Base-by-base conservation (phyloP, 768 basidiomycete genomes). In the Tulasnella sp. region DNA sequence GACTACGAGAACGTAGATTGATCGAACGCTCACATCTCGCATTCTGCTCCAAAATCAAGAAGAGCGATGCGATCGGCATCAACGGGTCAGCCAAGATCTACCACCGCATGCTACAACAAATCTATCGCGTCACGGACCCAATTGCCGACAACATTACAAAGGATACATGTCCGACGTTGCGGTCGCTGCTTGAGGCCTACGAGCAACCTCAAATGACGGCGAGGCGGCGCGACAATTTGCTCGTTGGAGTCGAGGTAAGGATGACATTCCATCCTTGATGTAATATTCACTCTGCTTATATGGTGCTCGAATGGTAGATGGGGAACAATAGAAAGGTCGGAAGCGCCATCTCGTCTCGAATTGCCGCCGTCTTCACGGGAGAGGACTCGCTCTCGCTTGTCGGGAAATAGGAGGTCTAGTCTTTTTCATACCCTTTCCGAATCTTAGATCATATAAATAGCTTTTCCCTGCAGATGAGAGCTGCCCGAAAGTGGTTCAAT, bases 11-110 rank as follows among this genome's bases (percentile, higher is more conserved):
- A 17, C 15, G 5, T 22, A 51, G 46, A 34, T 41, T 59, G 21
- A 50, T 59, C 8, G 57, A 59, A 38, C 46, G 46, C 27, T 59
- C 46, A 11, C 46, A 59, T 29, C 43, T 59, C 19, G 30, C 57
- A n/a, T 58, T 58, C 27, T 58, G 48, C 48, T 41, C 56, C 12
- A 3, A 25, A 11, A 21, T 41, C 15, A 43, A 42, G 15, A 41
- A 49, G 21, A 31, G 30, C 25, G 56, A 46, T 19, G 3, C 17
- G n/a, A 49, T 30, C 5, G 31, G 25, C 10, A 21, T 21, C 27
- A 53, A 58, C 12, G 22, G 25, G 11, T n/a, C 42, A 21, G 42
- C 17, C 22, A 38, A 27, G 24, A 58, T 44, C 10, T 58, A 58
- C 30, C 56, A 48, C 27, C 43, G 46, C 2, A 58, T 58, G 56